Evolutionary conservation across 1,284 basidiomycete genomes (phyloP), one percentile per base, ranked within the genome.

Genomic region (Leccinum ponderosum): DNA sequence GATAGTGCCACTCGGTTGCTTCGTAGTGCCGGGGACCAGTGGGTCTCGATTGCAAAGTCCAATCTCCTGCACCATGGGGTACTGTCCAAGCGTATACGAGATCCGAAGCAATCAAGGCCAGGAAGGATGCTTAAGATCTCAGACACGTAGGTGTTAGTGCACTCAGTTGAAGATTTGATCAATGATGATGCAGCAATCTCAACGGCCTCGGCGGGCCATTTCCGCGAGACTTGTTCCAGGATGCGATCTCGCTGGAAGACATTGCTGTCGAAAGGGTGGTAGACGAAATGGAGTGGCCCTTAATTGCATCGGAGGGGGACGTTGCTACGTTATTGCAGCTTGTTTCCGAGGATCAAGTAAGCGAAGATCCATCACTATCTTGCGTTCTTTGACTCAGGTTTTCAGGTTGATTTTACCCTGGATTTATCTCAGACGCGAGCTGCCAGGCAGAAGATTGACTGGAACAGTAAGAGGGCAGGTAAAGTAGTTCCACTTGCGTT

Each of bases 391-490:
- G 14, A 62, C 29, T 31, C 17, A 20, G 47, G 11, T 2, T 25
- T 44, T 15, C 37, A 92, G 89, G 79, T 90, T 29, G 83, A 87
- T 54, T 86, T 93, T 65, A 78, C 78, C 51, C 74, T 93, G 27
- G 89, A 94, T 65, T 85, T 85, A 2, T 77, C 82, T n/a, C 81
- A 82, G 60, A 78, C 86, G 5, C 83, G 80, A 64, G 73, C 76
- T 17, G 82, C 82, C 25, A 82, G 88, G 8, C 67, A 76, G 12
- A 75, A 71, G 12, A 76, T 93, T 31, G 89, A 93, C 69, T 90
- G 89, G 86, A 90, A 93, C 65, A 93, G 91, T 75, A 92, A 92
- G 79, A 92, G 89, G 80, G 88, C 90, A 65, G 89, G 91, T 87
- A 59, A 64, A 79, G 74, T 39, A 20, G 39, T 51, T 55, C 59